These are phyloP conservation scores for Clarireedia hainanense DNA, from an alignment of 2,329 filamentous ascomycete genomes.

Conservation along the genomic window DNA sequence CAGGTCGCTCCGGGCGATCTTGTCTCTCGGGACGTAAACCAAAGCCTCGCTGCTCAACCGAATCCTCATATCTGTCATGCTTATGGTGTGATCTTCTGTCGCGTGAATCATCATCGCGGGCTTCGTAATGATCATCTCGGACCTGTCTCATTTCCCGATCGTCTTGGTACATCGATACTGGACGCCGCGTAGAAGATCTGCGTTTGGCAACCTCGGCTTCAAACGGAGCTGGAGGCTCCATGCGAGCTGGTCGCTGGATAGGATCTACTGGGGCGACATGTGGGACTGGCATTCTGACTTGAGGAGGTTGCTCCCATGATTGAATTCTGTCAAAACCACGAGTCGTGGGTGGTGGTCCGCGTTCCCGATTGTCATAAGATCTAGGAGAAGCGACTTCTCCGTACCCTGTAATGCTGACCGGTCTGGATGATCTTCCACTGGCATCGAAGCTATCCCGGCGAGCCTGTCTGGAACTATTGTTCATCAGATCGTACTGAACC, in stretches of 20 bases:
- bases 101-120: slow-evolving; percentile 21
- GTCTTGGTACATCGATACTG: slow-evolving; percentile 25
- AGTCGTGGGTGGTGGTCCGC: slow-evolving; percentile 57
- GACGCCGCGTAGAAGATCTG: slow-evolving; percentile 25
- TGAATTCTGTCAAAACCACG: slow-evolving; percentile 63
- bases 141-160: slow-evolving; percentile 12
- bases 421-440: slow-evolving; percentile 30
- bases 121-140: slow-evolving; percentile 28
- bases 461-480: slow-evolving; percentile 34
- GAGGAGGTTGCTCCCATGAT: slow-evolving; percentile 38
- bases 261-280: slow-evolving; percentile 24
- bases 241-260: slow-evolving; percentile 19
- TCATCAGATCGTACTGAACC: slow-evolving; percentile 52
- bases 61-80: slow-evolving; percentile 24
- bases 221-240: slow-evolving; percentile 16
- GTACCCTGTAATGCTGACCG: slow-evolving; percentile 25
- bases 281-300: slow-evolving; percentile 36
- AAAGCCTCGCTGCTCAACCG: slow-evolving; percentile 20
- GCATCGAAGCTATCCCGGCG: slow-evolving; percentile 48
- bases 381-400: slow-evolving; percentile 21
- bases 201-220: slow-evolving; percentile 27
- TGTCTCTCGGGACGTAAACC: slow-evolving; percentile 17
- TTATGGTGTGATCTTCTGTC: slow-evolving; percentile 12
- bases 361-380: slow-evolving; percentile 34
- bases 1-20: slow-evolving; percentile 2